Evolutionary conservation across 2,329 filamentous ascomycete species (phyloP).

Genomic region (Nothophaeocryptopus gaeumannii): DNA sequence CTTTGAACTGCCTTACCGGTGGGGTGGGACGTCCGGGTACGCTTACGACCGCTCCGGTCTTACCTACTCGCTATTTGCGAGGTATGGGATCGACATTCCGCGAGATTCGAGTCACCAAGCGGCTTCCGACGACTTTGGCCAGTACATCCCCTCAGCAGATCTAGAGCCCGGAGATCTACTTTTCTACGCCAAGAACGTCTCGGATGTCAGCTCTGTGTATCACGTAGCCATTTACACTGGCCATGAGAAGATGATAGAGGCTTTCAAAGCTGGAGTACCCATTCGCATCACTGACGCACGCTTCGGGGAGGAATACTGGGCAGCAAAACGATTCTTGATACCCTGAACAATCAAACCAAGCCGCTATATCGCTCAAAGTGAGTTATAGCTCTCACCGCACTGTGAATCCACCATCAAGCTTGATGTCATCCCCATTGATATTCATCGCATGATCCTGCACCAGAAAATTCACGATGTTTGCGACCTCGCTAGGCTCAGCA

Average conservation of each 20-base stretch:
- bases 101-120: not conserved
- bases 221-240: not conserved
- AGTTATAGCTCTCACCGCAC: constrained; percentile 10
- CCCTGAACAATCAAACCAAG: not conserved
- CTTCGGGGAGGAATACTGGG: constrained; percentile 1
- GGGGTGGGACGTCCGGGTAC: not conserved
- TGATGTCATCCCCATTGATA: constrained; percentile 39
- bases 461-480: constrained; percentile 62
- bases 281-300: not conserved
- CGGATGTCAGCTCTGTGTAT: not conserved
- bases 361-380: too few species aligned
- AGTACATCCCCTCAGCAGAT: not conserved
- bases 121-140: not conserved
- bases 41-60: constrained; percentile 1
- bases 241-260: not conserved
- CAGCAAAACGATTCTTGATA: not conserved
- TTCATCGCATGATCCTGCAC: constrained; percentile 36
- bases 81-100: not conserved
- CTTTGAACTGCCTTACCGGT: not conserved
- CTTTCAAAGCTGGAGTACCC: not conserved
- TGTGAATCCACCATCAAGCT: constrained; percentile 36
- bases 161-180: not conserved
- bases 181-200: not conserved
- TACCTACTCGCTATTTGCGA: not conserved
- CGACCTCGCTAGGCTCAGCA: constrained; percentile 51